A percentile compares a stretch with the other conserved stretches of the same genome.
Evolutionary conservation across 1,139 yeast genomes (phyloP).

Genomic region (Yarrowia galli): DNA sequence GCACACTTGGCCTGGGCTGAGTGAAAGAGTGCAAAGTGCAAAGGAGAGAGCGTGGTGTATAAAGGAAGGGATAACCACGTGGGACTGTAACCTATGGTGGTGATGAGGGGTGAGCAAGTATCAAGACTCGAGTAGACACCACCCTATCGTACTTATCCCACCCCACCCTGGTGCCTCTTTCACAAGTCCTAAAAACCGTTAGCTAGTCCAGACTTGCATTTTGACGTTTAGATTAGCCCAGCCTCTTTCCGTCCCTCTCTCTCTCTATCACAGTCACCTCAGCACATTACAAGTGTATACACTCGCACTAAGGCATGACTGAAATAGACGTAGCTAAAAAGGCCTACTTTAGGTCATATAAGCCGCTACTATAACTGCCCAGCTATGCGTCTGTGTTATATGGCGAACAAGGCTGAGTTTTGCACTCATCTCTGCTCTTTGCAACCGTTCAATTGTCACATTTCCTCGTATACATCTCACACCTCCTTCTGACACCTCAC

Average conservation of each 20-base stretch:
- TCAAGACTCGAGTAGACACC: no score
- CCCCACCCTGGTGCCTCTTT: no score
- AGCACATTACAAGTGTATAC: not conserved
- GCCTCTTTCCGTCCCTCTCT: conserved; percentile 1
- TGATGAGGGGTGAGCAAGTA: not conserved
- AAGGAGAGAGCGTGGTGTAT: not conserved
- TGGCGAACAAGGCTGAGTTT: not conserved
- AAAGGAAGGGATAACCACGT: conserved; percentile 11
- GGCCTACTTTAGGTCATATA: not conserved
- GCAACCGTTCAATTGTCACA: not conserved
- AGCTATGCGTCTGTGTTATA: not conserved
- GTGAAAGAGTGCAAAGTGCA: conserved; percentile 6
- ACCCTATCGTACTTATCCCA: no score
- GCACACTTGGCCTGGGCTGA: not conserved
- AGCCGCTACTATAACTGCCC: conserved; percentile 2
- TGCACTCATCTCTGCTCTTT: not conserved
- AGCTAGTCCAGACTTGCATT: not conserved
- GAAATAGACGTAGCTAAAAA: conserved; percentile 19
- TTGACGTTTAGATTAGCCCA: conserved; percentile 22
- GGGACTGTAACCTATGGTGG: not conserved
- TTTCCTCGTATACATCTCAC: not conserved
- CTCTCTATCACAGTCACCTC: no score
- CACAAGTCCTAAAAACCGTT: not conserved
- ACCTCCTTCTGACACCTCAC: not conserved
- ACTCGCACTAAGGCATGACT: conserved; percentile 30